Conservation (phyloP, 2,329 filamentous ascomycete genomes). For the Calonectria pseudoturangicola region DNA sequence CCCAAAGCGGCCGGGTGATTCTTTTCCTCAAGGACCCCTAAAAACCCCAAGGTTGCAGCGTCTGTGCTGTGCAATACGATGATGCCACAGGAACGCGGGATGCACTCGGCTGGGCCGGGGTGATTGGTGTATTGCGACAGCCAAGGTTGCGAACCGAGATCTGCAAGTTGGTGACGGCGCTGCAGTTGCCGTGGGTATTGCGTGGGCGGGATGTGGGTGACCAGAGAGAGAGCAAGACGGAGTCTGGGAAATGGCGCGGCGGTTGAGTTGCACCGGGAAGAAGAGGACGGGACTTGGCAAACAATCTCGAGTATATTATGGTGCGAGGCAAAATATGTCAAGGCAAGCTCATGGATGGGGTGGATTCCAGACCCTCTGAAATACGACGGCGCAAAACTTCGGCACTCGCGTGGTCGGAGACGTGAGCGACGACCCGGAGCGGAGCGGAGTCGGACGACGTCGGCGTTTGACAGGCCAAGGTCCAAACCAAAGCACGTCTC, state of each 20-base stretch:
- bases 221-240: not conserved
- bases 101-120: constrained; percentile 23
- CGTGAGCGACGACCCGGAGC: constrained; percentile 51
- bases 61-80: constrained; percentile 26
- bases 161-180: constrained; percentile 15
- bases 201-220: constrained; percentile 17
- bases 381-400: constrained; percentile 9
- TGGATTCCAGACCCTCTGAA: constrained; percentile 13
- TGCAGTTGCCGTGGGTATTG: constrained; percentile 22
- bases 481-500: too few relatives aligned
- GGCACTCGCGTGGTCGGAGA: constrained; percentile 31
- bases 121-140: constrained; percentile 26
- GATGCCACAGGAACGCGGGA: constrained; percentile 35
- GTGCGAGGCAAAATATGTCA: constrained; percentile 17
- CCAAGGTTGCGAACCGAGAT: constrained; percentile 9
- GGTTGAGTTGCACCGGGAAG: not conserved
- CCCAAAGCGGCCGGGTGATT: not conserved
- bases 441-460: constrained; percentile 30
- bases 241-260: constrained; percentile 23
- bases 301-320: constrained; percentile 5
- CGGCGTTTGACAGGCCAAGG: constrained; percentile 9
- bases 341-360: not conserved
- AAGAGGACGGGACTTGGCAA: constrained; percentile 1
- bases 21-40: not conserved
- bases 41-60: constrained; percentile 1